Percentiles rank a stretch among this genome's conserved stretches.
Evolutionary conservation across 2,329 filamentous ascomycete species (phyloP).

Genomic region (Rutstroemia sp.): DNA sequence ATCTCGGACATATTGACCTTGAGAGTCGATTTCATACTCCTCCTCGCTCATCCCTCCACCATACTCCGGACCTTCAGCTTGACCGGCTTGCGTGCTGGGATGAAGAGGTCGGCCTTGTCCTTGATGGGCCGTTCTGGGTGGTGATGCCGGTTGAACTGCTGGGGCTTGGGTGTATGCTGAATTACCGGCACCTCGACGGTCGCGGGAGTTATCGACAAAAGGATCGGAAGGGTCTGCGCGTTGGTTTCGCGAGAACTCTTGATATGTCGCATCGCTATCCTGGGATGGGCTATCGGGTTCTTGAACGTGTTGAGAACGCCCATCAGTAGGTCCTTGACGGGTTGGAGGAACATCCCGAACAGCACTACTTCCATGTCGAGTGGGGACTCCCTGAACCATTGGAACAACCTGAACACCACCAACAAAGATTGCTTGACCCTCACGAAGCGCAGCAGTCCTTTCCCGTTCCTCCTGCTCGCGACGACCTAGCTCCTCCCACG

Average conservation of each 20-base stretch:
- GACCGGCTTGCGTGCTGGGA: constrained; percentile 10
- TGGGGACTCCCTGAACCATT: constrained; percentile 67
- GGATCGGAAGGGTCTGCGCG: constrained; percentile 56
- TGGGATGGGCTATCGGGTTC: not conserved
- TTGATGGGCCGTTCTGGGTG: constrained; percentile 35
- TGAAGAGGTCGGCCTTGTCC: constrained; percentile 31
- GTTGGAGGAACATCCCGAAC: constrained; percentile 35
- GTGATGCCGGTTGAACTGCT: constrained; percentile 35
- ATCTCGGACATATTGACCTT: constrained; percentile 55
- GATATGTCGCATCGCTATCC: constrained; percentile 21
- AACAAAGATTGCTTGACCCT: constrained; percentile 80
- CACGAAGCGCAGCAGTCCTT: constrained; percentile 73
- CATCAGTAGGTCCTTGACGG: constrained; percentile 36
- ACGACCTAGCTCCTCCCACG: constrained; percentile 94
- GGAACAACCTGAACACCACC: constrained; percentile 94
- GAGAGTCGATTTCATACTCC: constrained; percentile 60
- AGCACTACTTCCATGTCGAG: constrained; percentile 42
- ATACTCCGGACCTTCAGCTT: constrained; percentile 28
- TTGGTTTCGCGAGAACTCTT: constrained; percentile 23
- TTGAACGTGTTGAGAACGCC: constrained; percentile 15
- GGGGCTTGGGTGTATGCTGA: constrained; percentile 31
- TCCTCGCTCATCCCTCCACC: constrained; percentile 55
- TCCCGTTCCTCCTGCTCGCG: constrained; percentile 91
- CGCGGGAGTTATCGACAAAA: constrained; percentile 42
- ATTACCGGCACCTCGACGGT: constrained; percentile 23